Evolutionary conservation across 345 rosid species (phyloP).

Genomic region (Psidium guajava): DNA sequence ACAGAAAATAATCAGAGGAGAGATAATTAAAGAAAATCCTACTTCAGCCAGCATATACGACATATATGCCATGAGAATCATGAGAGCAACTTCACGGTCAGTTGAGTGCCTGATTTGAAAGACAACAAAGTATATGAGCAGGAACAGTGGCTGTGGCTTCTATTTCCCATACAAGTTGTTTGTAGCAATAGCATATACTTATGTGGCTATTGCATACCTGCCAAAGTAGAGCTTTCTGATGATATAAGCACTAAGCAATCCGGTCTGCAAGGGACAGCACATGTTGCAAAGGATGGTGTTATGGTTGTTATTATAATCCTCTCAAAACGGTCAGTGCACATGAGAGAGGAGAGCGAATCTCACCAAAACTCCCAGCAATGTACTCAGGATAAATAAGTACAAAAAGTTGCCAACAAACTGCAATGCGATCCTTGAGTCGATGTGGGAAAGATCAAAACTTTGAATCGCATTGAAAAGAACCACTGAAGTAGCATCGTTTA

Average conservation of each 20-base stretch:
- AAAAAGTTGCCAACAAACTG: slow-evolving; percentile 68
- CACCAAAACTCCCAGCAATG: slow-evolving; percentile 67
- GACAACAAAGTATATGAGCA: not conserved
- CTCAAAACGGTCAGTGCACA: not conserved
- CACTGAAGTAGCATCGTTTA: slow-evolving; percentile 93
- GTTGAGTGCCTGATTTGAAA: slow-evolving; percentile 61
- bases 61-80: slow-evolving; percentile 92
- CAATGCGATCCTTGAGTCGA: slow-evolving; percentile 36
- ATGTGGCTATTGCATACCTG: slow-evolving; percentile 33
- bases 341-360: slow-evolving; percentile 7
- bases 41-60: slow-evolving; percentile 92
- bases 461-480: slow-evolving; percentile 95
- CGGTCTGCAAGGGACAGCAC: slow-evolving; percentile 39
- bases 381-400: slow-evolving; percentile 68
- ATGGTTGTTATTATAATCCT: not conserved
- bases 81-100: slow-evolving; percentile 91
- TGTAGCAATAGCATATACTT: not conserved
- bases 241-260: slow-evolving; percentile 78
- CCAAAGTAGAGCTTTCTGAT: slow-evolving; percentile 86
- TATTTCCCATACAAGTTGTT: not conserved
- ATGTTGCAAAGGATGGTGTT: not conserved
- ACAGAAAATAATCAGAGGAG: not conserved
- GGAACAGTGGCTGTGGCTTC: not conserved
- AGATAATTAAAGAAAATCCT: slow-evolving; percentile 9
- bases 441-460: slow-evolving; percentile 64